Conservation (phyloP, 495 filamentous ascomycete genomes). For the Podospora anserina region DNA sequence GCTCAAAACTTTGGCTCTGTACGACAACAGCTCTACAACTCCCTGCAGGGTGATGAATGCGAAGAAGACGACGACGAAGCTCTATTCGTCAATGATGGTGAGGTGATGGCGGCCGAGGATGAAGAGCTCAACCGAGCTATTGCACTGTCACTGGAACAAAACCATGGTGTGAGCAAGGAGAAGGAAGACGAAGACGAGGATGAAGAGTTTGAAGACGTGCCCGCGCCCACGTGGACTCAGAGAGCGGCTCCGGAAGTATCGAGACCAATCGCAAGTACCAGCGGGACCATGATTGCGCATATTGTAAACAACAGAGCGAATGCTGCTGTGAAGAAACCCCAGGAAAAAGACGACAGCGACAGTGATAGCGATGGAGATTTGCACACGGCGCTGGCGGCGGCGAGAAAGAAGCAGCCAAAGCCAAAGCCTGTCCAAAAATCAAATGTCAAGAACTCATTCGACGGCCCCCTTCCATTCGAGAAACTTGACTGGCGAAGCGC, state of each 20-base stretch:
- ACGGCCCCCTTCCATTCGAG: conserved; percentile 86
- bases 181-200: conserved; percentile 40
- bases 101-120: conserved; percentile 58
- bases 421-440: conserved; percentile 20
- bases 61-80: conserved; percentile 48
- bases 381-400: conserved; percentile 54
- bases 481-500: conserved; percentile 67
- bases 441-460: conserved; percentile 55
- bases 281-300: conserved; percentile 57
- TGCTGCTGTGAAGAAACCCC: conserved; percentile 48
- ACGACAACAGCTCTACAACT: neutral
- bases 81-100: conserved; percentile 58
- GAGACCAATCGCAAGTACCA: conserved; percentile 50
- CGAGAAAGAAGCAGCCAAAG: conserved; percentile 42
- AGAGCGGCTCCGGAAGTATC: conserved; percentile 47
- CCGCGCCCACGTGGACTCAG: conserved; percentile 53
- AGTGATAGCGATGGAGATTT: conserved; percentile 64
- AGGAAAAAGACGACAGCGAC: conserved; percentile 50
- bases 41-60: neutral
- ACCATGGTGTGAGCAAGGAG: conserved; percentile 35
- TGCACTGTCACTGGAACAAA: conserved; percentile 66
- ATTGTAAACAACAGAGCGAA: conserved; percentile 61
- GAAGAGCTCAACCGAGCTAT: conserved; percentile 80
- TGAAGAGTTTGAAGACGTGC: conserved; percentile 47
- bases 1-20: conserved; percentile 14